Evolutionary conservation across 805 yeast species (phyloP), one percentile per base, ranked within the genome.

Genomic region (Isabelozyma gotoi): DNA sequence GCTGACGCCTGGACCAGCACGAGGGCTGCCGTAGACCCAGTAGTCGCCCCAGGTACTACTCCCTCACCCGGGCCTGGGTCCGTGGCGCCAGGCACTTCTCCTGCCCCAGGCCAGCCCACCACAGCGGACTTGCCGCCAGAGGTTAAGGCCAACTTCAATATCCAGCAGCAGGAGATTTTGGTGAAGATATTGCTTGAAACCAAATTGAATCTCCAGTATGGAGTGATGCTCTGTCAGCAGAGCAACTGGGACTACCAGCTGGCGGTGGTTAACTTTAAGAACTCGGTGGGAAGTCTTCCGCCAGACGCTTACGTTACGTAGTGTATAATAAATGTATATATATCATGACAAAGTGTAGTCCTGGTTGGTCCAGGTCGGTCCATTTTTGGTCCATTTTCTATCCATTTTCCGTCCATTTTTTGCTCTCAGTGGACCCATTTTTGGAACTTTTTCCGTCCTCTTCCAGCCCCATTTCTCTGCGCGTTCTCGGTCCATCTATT

Each of bases 141-240:
- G 36, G 65, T 82, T 31, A 72, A 74, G 41, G 60, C 76, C 3
- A 78, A 75, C 27, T 65, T 84, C 36, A 73, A 62, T 32, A 73
- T 75, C 0, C 60, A 65, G 5, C 95, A 86, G 59, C 81, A 84
- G 49, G 84, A 82, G 44, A 62, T 88, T 4, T 73, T 88, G 14
- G 74, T 77, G 17, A 84, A 78, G 55, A 66, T 92, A 18, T 79
- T 85, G 65, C 61, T 76, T 19, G 88, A 85, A 49, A 91, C 97
- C 0, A 80, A 82, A 39, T 71, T 91, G 52, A 90, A 78, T 51
- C 71, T 86, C n/a, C 86, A 87, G 54, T 91, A 82, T 61, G 87
- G 92, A 0, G 67, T 82, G 19, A 80, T 91, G 86, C 75, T 94
- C 33, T 84, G 90, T 44, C 90, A 89, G 60, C 96, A 90, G 62